A percentile compares a stretch with the other conserved stretches of the same genome.
These are phyloP conservation scores for Xylaria cubensis DNA, from an alignment of 495 filamentous ascomycete genomes.

Conservation along the genomic window DNA sequence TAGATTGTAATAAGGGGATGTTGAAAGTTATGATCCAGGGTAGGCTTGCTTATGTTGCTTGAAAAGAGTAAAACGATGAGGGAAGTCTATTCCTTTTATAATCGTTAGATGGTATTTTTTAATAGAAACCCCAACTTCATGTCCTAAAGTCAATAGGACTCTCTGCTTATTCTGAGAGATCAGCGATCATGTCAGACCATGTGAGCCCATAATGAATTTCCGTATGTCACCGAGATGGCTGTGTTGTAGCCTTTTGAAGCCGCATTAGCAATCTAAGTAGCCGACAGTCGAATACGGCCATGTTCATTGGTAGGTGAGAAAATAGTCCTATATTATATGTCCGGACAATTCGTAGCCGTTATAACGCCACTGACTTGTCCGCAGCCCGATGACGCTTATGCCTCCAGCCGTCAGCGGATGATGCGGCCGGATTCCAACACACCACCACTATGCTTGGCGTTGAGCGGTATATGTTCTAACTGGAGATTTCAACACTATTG, in stretches of 20 bases:
- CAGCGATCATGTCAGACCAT: conserved; percentile 13
- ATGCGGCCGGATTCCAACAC: not conserved
- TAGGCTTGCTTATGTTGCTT: not conserved
- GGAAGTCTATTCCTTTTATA: conserved; percentile 11
- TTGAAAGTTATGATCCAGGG: not conserved
- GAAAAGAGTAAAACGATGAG: not conserved
- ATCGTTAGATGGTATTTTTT: not conserved
- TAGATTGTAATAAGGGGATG: not conserved
- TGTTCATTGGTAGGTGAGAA: conserved; percentile 14
- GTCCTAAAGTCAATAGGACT: not conserved
- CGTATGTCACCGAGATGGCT: conserved; percentile 13
- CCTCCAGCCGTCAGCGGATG: not conserved
- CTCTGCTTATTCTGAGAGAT: conserved; percentile 3
- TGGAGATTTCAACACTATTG: not conserved
- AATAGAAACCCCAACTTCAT: not conserved
- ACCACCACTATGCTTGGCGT: not conserved
- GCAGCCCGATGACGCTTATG: conserved; percentile 15
- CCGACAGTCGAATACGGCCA: not conserved
- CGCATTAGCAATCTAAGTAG: conserved; percentile 29
- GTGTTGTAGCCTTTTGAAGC: not conserved
- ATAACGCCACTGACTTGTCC: not conserved
- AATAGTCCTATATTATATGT: conserved; percentile 11
- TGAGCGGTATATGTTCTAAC: not conserved
- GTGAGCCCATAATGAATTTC: conserved; percentile 9
- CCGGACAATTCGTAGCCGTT: not conserved